Evolutionary conservation across 2,329 filamentous ascomycete species (phyloP).

Genomic region (Diplocarpon rosae): DNA sequence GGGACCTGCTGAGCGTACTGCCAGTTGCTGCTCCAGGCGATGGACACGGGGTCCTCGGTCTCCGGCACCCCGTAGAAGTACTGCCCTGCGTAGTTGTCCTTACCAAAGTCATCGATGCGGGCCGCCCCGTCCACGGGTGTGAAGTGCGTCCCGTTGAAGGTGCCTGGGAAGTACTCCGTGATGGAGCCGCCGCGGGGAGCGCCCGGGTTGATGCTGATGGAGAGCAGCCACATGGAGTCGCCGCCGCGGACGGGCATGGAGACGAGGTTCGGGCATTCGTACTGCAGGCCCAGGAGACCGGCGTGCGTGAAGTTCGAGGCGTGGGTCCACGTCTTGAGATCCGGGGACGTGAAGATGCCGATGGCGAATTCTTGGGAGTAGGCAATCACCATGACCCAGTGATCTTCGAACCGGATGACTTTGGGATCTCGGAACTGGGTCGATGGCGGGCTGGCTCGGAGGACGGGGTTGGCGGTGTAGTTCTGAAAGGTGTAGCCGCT

Average conservation of each 20-base stretch:
- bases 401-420: constrained; percentile 44
- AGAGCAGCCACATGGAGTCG: constrained; percentile 32
- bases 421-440: constrained; percentile 55
- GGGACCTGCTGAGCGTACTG: constrained; percentile 45
- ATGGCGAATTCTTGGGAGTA: constrained; percentile 44
- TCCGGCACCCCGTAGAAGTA: constrained; percentile 39
- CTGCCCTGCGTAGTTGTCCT: constrained; percentile 46
- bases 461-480: constrained; percentile 49
- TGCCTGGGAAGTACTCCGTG: constrained; percentile 44
- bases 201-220: constrained; percentile 45
- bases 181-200: constrained; percentile 45
- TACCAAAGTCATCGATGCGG: constrained; percentile 35
- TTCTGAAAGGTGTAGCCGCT: constrained; percentile 50
- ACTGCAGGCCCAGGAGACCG: constrained; percentile 32
- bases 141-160: constrained; percentile 56
- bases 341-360: constrained; percentile 48
- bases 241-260: constrained; percentile 36
- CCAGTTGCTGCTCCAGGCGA: constrained; percentile 50
- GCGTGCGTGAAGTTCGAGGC: constrained; percentile 47
- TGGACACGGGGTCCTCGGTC: constrained; percentile 25
- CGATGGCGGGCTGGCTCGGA: constrained; percentile 34
- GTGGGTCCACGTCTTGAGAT: constrained; percentile 47
- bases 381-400: constrained; percentile 48
- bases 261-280: constrained; percentile 52
- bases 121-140: constrained; percentile 32